These are phyloP conservation scores for Gaertneriomyces sp. DNA, from an alignment of 192 early-diverging fungal species.

Conservation along the genomic window DNA sequence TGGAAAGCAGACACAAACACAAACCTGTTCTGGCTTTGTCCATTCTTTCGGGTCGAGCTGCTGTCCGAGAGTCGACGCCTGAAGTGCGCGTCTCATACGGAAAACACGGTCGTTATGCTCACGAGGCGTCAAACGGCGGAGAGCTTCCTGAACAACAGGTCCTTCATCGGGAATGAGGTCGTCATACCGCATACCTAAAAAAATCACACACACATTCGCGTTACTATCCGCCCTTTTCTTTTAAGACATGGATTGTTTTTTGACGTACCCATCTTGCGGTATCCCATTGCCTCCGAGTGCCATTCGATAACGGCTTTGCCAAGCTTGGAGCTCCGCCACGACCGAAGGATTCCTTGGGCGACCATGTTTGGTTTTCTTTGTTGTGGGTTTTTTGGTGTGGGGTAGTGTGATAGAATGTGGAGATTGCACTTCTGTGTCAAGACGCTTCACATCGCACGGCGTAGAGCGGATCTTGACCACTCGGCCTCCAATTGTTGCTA, in stretches of 20 bases:
- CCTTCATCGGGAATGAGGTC: constrained; percentile 86
- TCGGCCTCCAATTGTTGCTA: no score
- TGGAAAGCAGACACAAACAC: no score
- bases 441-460: no score
- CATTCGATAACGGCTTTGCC: constrained; percentile 19
- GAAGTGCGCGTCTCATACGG: constrained; percentile 76
- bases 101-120: constrained; percentile 69
- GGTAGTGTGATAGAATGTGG: no score
- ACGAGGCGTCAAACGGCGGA: constrained; percentile 68
- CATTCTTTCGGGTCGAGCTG: constrained; percentile 66
- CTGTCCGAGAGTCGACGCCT: constrained; percentile 68
- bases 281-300: constrained; percentile 35
- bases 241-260: constrained; percentile 4
- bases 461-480: no score
- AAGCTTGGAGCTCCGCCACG: constrained; percentile 16
- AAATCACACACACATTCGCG: constrained; percentile 8
- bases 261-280: constrained; percentile 39
- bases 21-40: constrained; percentile 73
- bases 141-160: constrained; percentile 74
- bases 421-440: no score
- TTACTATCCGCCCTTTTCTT: constrained; percentile 11
- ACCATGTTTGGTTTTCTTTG: no score
- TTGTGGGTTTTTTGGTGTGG: no score
- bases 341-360: no score
- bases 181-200: constrained; percentile 80